Evolutionary conservation across 139 green algal genomes (phyloP), one percentile per base, ranked within the genome.

Genomic region (Pseudopediastrum boryanum): DNA sequence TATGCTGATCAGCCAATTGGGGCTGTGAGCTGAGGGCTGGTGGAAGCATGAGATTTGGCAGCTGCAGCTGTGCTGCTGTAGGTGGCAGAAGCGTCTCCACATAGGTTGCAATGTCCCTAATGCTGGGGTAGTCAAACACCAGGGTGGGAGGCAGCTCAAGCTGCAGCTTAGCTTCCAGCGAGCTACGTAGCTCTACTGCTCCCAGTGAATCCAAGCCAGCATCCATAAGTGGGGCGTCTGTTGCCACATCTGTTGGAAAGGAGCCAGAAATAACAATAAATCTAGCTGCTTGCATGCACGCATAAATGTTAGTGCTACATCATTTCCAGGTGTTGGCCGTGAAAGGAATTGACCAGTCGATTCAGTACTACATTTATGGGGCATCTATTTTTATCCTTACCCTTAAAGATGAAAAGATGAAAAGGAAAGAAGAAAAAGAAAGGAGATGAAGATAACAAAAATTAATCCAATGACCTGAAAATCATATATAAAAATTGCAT

Each of bases 171-270:
- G 43, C 72, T 23, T 95, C 91, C n/a, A 98, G 88, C 2, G 72
- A 71, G 66, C 92, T 92, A 38, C 91, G 83, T 50, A 98, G 84
- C 89, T 98, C 94, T 33, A 97, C 88, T 4, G 90, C 90, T 0
- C 89, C 90, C 12, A 96, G 79, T 23, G 87, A 94, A 80, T 97
- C 87, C 61, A 95, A 71, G 2, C 91, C 89, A 35, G 87, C 86
- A 25, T 85, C 83, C 87, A 94, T 93, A 44, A 95, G 84, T 25
- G 91, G 91, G 0, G 84, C 86, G 62, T 92, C 82, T 16, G 66
- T 31, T 27, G 72, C 13, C 31, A 89, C 81, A 33, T 46, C 62
- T 78, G 67, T 31, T n/a, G n/a, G n/a, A n/a, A n/a, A 71, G 16
- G 51, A 21, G 23, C 75, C 79, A n/a, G 75, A 36, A 39, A 85